Conservation (phyloP, 345 rosid genomes). For the Cardamine resedifolia region DNA sequence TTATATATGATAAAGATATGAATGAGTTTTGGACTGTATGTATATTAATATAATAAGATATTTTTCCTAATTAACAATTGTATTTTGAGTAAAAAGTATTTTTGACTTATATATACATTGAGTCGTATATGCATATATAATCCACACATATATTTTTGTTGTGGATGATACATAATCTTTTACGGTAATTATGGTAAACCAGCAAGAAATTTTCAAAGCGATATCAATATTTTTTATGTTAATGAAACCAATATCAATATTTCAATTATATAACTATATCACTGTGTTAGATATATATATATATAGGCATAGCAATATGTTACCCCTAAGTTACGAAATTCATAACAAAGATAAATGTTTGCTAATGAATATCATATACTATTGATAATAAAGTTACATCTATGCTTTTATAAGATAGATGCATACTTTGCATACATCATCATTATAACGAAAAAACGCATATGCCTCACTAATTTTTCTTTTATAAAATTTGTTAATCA, state of each 20-base stretch:
- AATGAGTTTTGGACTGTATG: not conserved
- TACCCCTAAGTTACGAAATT: not conserved
- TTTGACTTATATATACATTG: not conserved
- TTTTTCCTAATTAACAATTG: not conserved
- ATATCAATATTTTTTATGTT: not conserved
- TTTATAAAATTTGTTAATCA: not conserved
- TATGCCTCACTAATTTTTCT: constrained; percentile 3
- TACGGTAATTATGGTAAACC: not conserved
- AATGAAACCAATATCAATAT: not conserved
- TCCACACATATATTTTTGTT: not conserved
- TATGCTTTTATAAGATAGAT: constrained; percentile 18
- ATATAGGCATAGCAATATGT: not conserved
- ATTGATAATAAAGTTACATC: not conserved
- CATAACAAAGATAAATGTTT: not conserved
- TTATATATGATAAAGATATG: not conserved
- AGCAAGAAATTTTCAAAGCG: not conserved
- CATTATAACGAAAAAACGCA: constrained; percentile 7
- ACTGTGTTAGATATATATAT: not conserved
- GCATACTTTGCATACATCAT: constrained; percentile 38
- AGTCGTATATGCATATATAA: not conserved
- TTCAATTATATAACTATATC: not conserved
- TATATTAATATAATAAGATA: not conserved
- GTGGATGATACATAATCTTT: not conserved
- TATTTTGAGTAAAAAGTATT: not conserved
- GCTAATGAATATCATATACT: constrained; percentile 5